These are phyloP conservation scores for Podaxis rugospora DNA, from an alignment of 768 basidiomycete species.

Conservation along the genomic window DNA sequence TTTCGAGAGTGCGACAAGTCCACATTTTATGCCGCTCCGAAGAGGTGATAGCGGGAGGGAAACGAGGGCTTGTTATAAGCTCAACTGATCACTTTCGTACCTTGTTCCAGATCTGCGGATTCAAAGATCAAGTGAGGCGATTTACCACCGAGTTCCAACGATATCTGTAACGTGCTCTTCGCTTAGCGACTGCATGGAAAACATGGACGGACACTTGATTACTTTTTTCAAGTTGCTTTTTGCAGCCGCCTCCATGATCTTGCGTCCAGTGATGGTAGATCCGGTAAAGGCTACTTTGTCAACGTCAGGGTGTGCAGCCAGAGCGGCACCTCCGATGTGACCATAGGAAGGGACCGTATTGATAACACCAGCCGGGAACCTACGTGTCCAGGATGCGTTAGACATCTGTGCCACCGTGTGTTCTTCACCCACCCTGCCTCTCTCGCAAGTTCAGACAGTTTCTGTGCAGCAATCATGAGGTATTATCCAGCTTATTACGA, in stretches of 20 bases:
- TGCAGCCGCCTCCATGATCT: constrained; percentile 89
- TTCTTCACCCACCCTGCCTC: constrained; percentile 68
- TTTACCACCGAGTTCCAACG: constrained; percentile 93
- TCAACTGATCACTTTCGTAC: constrained; percentile 28
- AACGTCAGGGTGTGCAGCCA: constrained; percentile 77
- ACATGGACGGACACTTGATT: not conserved
- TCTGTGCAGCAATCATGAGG: constrained; percentile 33
- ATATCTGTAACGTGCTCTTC: constrained; percentile 46
- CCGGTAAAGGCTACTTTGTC: constrained; percentile 98
- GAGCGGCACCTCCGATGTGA: constrained; percentile 76
- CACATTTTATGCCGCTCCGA: not conserved
- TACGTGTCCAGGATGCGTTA: constrained; percentile 21
- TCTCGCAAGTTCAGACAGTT: constrained; percentile 75
- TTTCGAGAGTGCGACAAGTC: not conserved
- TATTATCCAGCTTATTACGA: constrained; percentile 6
- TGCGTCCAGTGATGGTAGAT: constrained; percentile 83
- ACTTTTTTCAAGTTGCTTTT: constrained; percentile 94
- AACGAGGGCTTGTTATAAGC: not conserved
- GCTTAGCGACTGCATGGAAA: not conserved
- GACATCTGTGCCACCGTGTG: constrained; percentile 6
- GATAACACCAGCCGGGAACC: constrained; percentile 88
- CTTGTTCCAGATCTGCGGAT: constrained; percentile 87
- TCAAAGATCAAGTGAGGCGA: constrained; percentile 87
- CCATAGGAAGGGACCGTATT: constrained; percentile 88
- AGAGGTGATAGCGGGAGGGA: not conserved